Base-by-base conservation (phyloP, 1,284 basidiomycete species). In the Fomitopsis schrenkii region DNA sequence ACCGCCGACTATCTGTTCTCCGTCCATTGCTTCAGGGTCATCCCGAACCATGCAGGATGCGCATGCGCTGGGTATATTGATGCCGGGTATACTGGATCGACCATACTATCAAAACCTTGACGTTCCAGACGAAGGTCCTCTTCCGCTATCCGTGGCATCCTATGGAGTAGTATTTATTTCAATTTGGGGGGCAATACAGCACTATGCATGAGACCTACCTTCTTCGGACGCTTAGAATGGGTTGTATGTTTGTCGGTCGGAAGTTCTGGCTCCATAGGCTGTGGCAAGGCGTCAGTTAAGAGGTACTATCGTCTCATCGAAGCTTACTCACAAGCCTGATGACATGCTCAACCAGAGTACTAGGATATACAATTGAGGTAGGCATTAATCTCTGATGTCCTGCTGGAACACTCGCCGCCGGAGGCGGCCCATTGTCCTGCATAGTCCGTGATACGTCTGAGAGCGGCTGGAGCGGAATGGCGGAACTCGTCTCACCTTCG, bases 301-400 rank as follows among this genome's bases (percentile, higher is more conserved):
- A 33, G 19, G 9, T 28, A 30, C n/a, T 19, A 8, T 30, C 10
- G 30, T 38, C 33, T 5, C 28, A 17, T 44, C 12, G 7, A 6
- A 33, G 15, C 30, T 33, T 33, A 40, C 59, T 60, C 8, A 60
- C 59, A 36, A 55, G 9, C 4, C 60, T 33, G 26, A 60, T 55
- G 17, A 63, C 59, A 48, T 56, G 65, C 35, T 50, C 54, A 19
- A 44, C 41, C n/a, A 50, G 14, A 15, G 41, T 22, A 19, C n/a
- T 48, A 5, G 19, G 54, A 36, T 44, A 60, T 10, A 28, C 55
- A 14, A 56, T 56, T 33, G 36, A 48, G 30, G 42, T 44, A 17
- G 26, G 44, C 54, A 48, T 40, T 22, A 17, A 2, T 33, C 19
- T 28, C 15, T 12, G 54, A 26, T 28, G 59, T 38, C 8, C 30